These are phyloP conservation scores for Claviceps sp. DNA, from an alignment of 2,329 filamentous ascomycete genomes.

Conservation along the genomic window DNA sequence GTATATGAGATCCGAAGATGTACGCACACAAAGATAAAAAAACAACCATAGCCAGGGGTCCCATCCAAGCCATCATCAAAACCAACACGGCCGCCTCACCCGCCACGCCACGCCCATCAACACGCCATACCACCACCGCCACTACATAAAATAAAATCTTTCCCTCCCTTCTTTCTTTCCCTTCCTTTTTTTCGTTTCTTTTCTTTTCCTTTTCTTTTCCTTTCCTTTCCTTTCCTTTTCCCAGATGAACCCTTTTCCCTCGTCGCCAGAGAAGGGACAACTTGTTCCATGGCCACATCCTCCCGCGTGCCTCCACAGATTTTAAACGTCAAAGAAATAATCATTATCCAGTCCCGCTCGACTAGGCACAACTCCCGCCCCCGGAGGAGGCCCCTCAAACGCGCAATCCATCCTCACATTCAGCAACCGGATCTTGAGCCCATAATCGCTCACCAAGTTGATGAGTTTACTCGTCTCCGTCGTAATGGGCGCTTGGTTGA, in stretches of 20 bases:
- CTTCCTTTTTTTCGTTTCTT: no score
- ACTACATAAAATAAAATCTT: no score
- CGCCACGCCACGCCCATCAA: no score
- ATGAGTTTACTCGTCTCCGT: conserved; percentile 87
- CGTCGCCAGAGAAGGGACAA: background rate
- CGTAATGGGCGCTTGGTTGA: conserved; percentile 94
- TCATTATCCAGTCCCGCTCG: conserved; percentile 80
- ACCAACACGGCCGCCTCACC: no score
- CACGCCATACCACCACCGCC: no score
- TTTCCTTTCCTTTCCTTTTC: no score
- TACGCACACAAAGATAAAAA: background rate
- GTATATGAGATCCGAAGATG: conserved; percentile 1
- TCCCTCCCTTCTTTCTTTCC: no score
- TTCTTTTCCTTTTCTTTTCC: no score
- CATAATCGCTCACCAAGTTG: conserved; percentile 74
- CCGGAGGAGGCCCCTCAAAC: conserved; percentile 53
- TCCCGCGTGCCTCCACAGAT: no score
- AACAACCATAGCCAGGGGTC: no score
- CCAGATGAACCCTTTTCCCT: background rate
- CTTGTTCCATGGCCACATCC: background rate
- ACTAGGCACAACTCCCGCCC: conserved; percentile 63
- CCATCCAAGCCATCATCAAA: no score
- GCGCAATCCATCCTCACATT: conserved; percentile 78
- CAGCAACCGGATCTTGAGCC: conserved; percentile 79
- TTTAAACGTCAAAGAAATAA: conserved; percentile 73